Base-by-base conservation (phyloP, 139 green algal species). In the Closterium sp. region DNA sequence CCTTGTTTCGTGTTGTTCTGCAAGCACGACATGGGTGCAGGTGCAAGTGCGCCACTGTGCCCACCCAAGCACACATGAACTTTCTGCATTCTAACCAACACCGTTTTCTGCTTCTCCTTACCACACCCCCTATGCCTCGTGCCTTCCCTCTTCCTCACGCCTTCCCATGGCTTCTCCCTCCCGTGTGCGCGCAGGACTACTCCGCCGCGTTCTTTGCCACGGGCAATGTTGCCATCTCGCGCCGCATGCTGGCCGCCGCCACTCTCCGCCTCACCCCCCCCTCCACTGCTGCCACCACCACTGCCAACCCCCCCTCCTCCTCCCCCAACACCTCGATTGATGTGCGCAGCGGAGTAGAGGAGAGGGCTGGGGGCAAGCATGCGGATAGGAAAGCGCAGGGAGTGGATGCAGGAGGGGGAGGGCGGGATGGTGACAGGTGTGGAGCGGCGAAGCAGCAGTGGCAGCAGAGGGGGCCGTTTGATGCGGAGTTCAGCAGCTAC, bases 141-240 rank as follows among this genome's bases (percentile, higher is more conserved):
- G 43, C 7, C 23, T 16, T 69, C 43, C 43, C 43, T 69, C 43
- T 1, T 9, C 43, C 43, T 16, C 43, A 5, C 43, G 12, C 43
- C 38, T 16, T 4, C 9, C 43, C 43, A 9, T 55, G 36, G 6
- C 43, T 12, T 25, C 43, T 69, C 43, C 36, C 3, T 69, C 12
- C 1, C 43, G 8, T 12, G 43, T 69, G 43, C 33, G 55, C 1
- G 21, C 87, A 94, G 91, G 92, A 94, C 33, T 93, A 91, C 86
- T 94, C 92, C 4, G 92, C 93, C 33, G 93, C 93, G n/a, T 95
- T 95, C 89, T 95, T 95, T 34, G 93, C 93, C 12, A 95, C 93
- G 33, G 93, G 93, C 34, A 95, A 95, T 87, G 92, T 95, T 28
- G 93, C 93, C 32, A 95, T 95, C 84, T 88, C 92, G 3, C 83